Percentiles rank a stretch among this genome's conserved stretches.
phyloP scores from a whole-genome alignment of 2,329 filamentous ascomycete species.

The Sporothrix sp. region DNA sequence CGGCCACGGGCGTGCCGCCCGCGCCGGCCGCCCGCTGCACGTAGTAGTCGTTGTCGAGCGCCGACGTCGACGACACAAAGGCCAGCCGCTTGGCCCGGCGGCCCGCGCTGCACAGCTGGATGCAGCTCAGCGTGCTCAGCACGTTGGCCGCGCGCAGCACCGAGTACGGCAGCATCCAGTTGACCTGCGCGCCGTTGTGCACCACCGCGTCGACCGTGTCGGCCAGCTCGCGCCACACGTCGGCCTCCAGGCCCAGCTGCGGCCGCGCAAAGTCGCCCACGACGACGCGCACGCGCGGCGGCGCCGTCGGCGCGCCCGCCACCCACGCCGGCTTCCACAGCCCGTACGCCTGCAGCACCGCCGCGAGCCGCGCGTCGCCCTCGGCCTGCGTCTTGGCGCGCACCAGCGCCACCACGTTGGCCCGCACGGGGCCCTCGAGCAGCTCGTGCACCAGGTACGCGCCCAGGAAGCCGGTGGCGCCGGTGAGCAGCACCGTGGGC shows the following conservation, averaged over 20 bases:
- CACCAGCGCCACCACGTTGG: slow-evolving; percentile 65
- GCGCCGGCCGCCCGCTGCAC: slow-evolving; percentile 51
- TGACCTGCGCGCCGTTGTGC: slow-evolving; percentile 73
- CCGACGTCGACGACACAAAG: slow-evolving; percentile 75
- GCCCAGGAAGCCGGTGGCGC: slow-evolving; percentile 83
- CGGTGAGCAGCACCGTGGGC: slow-evolving; percentile 68
- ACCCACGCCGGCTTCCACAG: slow-evolving; percentile 50
- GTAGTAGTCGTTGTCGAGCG: slow-evolving; percentile 75
- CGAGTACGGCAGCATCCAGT: slow-evolving; percentile 75
- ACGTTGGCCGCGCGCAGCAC: slow-evolving; percentile 68
- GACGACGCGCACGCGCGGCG: slow-evolving; percentile 51
- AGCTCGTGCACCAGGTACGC: slow-evolving; percentile 70
- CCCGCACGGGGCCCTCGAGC: slow-evolving; percentile 46
- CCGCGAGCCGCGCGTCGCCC: slow-evolving; percentile 37
- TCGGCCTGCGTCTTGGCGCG: slow-evolving; percentile 51
- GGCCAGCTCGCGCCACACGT: slow-evolving; percentile 54
- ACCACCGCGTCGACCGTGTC: slow-evolving; percentile 62
- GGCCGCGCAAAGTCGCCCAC: slow-evolving; percentile 65
- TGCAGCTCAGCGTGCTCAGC: slow-evolving; percentile 63
- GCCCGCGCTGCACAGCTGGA: slow-evolving; percentile 59
- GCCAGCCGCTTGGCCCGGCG: slow-evolving; percentile 71
- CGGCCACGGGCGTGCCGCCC: slow-evolving; percentile 56
- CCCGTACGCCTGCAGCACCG: slow-evolving; percentile 55
- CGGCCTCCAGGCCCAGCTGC: slow-evolving; percentile 59
- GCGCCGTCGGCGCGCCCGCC: background rate